Conservation (phyloP, 306 rosid genomes). For the Lathyrus oleraceus region DNA sequence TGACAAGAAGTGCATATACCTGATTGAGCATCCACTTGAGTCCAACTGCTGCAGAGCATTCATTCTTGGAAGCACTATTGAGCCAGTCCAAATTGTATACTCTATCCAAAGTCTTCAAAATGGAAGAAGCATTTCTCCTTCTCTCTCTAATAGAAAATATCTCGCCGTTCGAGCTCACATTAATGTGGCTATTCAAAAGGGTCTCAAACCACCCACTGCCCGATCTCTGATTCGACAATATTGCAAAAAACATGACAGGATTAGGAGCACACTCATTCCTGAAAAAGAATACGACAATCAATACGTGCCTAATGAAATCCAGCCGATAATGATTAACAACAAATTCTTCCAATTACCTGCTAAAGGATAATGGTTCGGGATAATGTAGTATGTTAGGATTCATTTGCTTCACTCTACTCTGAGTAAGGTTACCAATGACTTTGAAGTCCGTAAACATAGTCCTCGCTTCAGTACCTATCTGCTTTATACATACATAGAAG, state of each 20-base stretch:
- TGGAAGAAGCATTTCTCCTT: conserved; percentile 66
- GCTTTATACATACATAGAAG: conserved; percentile 75
- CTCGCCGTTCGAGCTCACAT: conserved; percentile 93
- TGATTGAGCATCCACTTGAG: conserved; percentile 99
- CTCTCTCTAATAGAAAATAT: conserved; percentile 72
- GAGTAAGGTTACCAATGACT: conserved; percentile 49
- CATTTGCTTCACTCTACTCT: conserved; percentile 25
- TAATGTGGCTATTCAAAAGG: conserved; percentile 75
- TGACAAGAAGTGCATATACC: conserved; percentile 43
- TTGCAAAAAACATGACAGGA: conserved; percentile 81
- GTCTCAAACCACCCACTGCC: conserved; percentile 99
- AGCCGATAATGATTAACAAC: background rate
- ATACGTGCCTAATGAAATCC: conserved; percentile 10
- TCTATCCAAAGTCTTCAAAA: conserved; percentile 70
- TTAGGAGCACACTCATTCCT: conserved; percentile 80
- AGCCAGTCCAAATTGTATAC: conserved; percentile 91
- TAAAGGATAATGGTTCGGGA: conserved; percentile 82
- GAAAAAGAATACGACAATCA: conserved; percentile 33
- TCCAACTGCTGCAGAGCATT: conserved; percentile 93
- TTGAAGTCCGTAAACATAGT: conserved; percentile 47
- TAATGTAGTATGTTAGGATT: conserved; percentile 59
- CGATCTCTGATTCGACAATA: conserved; percentile 89
- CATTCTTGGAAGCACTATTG: conserved; percentile 93
- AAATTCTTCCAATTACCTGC: conserved; percentile 55
- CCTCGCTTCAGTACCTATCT: conserved; percentile 56